phyloP scores from a whole-genome alignment of 352 stramenopile species.

The Pythium grandisporangium region DNA sequence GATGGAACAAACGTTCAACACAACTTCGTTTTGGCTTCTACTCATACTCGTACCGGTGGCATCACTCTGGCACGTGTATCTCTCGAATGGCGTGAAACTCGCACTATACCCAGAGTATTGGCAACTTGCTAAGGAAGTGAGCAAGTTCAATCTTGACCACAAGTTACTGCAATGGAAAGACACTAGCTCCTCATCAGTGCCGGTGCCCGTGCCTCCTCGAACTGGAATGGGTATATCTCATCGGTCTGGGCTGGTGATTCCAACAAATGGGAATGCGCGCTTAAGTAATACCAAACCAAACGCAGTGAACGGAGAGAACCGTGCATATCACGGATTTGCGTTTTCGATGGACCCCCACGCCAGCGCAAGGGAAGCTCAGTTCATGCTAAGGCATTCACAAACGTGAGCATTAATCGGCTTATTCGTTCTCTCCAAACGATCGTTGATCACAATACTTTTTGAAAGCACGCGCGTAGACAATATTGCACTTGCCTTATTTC shows the following conservation, averaged over 20 bases:
- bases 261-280: constrained; percentile 12
- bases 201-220: constrained; percentile 19
- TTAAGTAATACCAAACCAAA: constrained; percentile 8
- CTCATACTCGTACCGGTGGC: constrained; percentile 42
- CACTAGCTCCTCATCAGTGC: constrained; percentile 38
- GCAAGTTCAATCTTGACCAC: constrained; percentile 54
- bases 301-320: constrained; percentile 19
- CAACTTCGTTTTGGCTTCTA: constrained; percentile 46
- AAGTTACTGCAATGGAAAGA: constrained; percentile 56
- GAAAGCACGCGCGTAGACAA: no score
- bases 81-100: constrained; percentile 43
- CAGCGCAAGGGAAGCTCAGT: constrained; percentile 32
- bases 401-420: no score
- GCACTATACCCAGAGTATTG: constrained; percentile 68
- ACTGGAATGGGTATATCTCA: constrained; percentile 2
- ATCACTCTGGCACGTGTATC: constrained; percentile 37
- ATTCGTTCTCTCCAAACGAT: no score
- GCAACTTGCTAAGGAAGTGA: constrained; percentile 67
- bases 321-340: constrained; percentile 56
- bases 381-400: constrained; percentile 18
- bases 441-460: no score
- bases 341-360: constrained; percentile 60
- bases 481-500: no score
- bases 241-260: constrained; percentile 27
- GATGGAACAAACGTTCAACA: constrained; percentile 49